Conservation (phyloP, 2,329 filamentous ascomycete genomes). For the Aspergillus phoenicis region DNA sequence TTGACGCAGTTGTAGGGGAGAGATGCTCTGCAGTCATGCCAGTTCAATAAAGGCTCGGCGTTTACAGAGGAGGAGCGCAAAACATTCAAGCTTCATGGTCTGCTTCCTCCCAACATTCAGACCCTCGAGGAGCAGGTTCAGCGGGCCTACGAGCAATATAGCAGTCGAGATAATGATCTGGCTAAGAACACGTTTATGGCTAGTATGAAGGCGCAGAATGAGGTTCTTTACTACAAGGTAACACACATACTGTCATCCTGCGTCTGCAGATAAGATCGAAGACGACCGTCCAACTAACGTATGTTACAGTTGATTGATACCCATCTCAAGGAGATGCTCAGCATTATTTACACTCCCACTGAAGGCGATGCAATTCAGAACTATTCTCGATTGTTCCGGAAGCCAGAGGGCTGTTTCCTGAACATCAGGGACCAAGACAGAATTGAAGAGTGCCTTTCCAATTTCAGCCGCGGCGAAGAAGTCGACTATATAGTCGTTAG, state of each 20-base stretch:
- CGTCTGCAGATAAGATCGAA: background rate
- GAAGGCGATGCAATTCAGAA: constrained; percentile 87
- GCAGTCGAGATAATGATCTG: constrained; percentile 62
- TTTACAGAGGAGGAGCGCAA: constrained; percentile 70
- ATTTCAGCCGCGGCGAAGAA: constrained; percentile 71
- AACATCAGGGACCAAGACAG: constrained; percentile 70
- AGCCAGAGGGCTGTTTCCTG: constrained; percentile 78
- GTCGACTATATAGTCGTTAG: constrained; percentile 88
- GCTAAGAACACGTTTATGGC: constrained; percentile 88
- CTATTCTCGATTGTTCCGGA: constrained; percentile 75
- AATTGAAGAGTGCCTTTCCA: constrained; percentile 66
- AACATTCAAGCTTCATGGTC: constrained; percentile 69
- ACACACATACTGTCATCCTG: constrained; percentile 15
- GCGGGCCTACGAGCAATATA: constrained; percentile 81
- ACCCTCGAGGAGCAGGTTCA: constrained; percentile 74
- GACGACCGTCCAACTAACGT: background rate
- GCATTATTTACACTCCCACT: constrained; percentile 87
- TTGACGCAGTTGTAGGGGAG: constrained; percentile 40
- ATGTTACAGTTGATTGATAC: constrained; percentile 66
- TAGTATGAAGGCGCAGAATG: constrained; percentile 81
- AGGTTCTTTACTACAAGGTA: constrained; percentile 77
- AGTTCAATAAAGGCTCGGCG: constrained; percentile 82
- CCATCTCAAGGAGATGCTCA: constrained; percentile 84
- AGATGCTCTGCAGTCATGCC: constrained; percentile 64
- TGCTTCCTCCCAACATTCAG: constrained; percentile 73